Percentiles rank a stretch among this genome's conserved stretches.
These are phyloP conservation scores for Agaricales sp. DNA, from an alignment of 1,284 basidiomycete genomes.

Conservation along the genomic window DNA sequence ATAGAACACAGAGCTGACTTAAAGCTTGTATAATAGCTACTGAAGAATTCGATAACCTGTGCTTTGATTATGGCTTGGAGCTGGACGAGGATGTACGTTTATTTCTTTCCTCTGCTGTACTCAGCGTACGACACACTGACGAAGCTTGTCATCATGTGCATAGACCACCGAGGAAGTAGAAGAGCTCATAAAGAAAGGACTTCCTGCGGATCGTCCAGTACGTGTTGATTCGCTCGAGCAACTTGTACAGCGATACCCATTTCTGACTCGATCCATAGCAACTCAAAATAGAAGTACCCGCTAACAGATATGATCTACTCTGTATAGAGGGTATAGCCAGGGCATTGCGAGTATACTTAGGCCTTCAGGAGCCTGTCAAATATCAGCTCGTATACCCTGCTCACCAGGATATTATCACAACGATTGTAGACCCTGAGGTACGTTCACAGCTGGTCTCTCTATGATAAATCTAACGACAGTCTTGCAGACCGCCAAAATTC, in stretches of 20 bases:
- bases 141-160: background rate
- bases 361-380: conserved; percentile 56
- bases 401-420: conserved; percentile 64
- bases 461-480: conserved; percentile 2
- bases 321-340: conserved; percentile 95
- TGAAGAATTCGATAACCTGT: conserved; percentile 91
- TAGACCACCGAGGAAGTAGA: conserved; percentile 88
- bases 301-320: conserved; percentile 97
- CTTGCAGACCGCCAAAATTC: conserved; percentile 67
- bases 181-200: conserved; percentile 69
- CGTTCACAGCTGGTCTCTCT: conserved; percentile 16
- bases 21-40: conserved; percentile 61
- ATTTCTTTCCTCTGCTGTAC: conserved; percentile 1
- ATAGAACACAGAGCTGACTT: no score
- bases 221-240: conserved; percentile 17
- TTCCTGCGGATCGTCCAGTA: conserved; percentile 77
- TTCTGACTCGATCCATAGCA: conserved; percentile 37
- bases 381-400: conserved; percentile 66
- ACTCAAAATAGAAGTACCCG: conserved; percentile 98
- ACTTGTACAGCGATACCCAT: no score
- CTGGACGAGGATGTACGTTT: conserved; percentile 88
- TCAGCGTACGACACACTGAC: conserved; percentile 6
- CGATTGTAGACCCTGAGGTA: conserved; percentile 64
- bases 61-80: conserved; percentile 97
- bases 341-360: conserved; percentile 81